Base-by-base conservation (phyloP, 208 protist species). In the Leishmania turanica region DNA sequence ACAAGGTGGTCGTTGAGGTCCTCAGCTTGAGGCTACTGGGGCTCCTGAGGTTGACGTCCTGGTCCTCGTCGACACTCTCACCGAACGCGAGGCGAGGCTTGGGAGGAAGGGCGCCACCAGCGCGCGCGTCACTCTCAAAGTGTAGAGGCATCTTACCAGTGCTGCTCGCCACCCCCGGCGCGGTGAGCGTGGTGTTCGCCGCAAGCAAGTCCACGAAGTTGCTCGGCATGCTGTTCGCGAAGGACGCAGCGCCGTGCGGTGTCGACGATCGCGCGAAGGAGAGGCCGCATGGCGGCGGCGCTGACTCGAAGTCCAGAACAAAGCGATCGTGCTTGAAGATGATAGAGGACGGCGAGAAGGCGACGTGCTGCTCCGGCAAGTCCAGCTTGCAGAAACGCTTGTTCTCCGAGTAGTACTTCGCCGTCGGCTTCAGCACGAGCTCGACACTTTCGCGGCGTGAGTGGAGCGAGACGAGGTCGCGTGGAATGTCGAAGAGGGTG, bases 401-500 rank as follows among this genome's bases (percentile, higher is more conserved):
- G 79, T 91, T 88, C 15, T 81, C 60, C 45, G 81, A 81, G 82
- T 93, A 90, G 71, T 95, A 93, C 81, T 89, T 93, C 8, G 91
- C 88, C 49, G 84, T 81, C 15, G 89, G 87, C 72, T 80, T 74
- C 34, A 94, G 71, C 15, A 96, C 89, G 45, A 96, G 60, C 49
- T 94, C 89, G 21, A 92, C 72, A 27, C 81, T 76, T 64, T 88
- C 89, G 17, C 81, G 74, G 1, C 60, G 82, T 17, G 88, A 79
- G 58, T 93, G 79, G 1, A 92, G 70, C n/a, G 89, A 85, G 76
- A 84, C 79, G 82, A 96, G 85, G 21, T 82, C 86, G 19, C 79
- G 81, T n/a, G 92, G 92, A 64, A 96, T 89, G 71, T 92, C 84
- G 47, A 92, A 92, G 31, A 96, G 64, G 4, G 80, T 73, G 78